Percentiles rank a stretch among this genome's conserved stretches.
Conservation (phyloP, 2,329 filamentous ascomycete species). For the Thelonectria blattea region DNA sequence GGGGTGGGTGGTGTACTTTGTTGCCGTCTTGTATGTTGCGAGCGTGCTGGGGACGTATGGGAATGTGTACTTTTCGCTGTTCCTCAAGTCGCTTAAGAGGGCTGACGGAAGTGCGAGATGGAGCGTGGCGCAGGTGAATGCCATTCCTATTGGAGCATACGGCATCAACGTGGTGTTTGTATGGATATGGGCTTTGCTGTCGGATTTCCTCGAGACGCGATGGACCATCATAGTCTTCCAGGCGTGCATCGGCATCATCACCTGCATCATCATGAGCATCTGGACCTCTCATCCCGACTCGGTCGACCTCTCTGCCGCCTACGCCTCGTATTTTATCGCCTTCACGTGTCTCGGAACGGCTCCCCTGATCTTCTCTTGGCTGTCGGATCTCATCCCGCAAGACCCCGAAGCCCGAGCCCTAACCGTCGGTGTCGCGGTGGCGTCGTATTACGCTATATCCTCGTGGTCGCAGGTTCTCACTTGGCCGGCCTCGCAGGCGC, state of each 20-base stretch:
- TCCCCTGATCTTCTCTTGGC: slow-evolving; percentile 49
- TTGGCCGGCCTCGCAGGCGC: slow-evolving; percentile 22
- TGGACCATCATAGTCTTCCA: slow-evolving; percentile 58
- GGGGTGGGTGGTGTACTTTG: slow-evolving; percentile 20
- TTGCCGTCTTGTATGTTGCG: slow-evolving; percentile 13
- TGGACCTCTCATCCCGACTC: slow-evolving; percentile 54
- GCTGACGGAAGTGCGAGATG: slow-evolving; percentile 38
- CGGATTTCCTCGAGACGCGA: slow-evolving; percentile 54
- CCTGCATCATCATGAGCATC: slow-evolving; percentile 58
- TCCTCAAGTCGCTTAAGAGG: slow-evolving; percentile 40
- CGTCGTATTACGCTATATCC: slow-evolving; percentile 19
- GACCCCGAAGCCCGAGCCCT: slow-evolving; percentile 19
- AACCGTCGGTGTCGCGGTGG: slow-evolving; percentile 18
- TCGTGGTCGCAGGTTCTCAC: slow-evolving; percentile 20
- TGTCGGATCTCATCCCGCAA: slow-evolving; percentile 16
- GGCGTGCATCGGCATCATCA: slow-evolving; percentile 53
- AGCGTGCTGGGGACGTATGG: slow-evolving; percentile 18
- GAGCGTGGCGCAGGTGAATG: slow-evolving; percentile 53
- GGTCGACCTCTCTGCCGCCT: slow-evolving; percentile 53
- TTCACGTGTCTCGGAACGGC: slow-evolving; percentile 50
- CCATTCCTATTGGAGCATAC: slow-evolving; percentile 52
- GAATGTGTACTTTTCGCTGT: slow-evolving; percentile 42
- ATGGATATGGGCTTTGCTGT: slow-evolving; percentile 59
- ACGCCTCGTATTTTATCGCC: slow-evolving; percentile 58
- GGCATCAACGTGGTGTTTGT: slow-evolving; percentile 53